Evolutionary conservation across 2,329 filamentous ascomycete species (phyloP).

Genomic region (Sphaerulina musiva): DNA sequence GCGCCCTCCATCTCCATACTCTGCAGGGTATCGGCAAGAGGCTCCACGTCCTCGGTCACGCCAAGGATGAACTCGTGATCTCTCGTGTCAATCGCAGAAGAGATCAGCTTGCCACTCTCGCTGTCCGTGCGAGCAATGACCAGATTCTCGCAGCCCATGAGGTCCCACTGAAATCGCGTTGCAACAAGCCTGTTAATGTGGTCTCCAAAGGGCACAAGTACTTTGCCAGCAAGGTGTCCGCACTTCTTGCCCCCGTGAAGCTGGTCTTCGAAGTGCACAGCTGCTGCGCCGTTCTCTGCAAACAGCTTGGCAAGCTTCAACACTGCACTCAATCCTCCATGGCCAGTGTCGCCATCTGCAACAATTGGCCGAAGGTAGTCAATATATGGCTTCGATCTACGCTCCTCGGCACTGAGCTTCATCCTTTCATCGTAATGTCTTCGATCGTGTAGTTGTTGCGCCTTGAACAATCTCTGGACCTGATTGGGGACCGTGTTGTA

Average conservation of each 20-base stretch:
- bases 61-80: constrained; percentile 97
- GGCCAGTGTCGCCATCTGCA: constrained; percentile 90
- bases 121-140: constrained; percentile 93
- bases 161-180: constrained; percentile 92
- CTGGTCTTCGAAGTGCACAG: constrained; percentile 96
- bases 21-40: constrained; percentile 82
- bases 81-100: constrained; percentile 82
- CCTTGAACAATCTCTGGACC: constrained; percentile 91
- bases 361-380: constrained; percentile 94
- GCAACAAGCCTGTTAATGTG: constrained; percentile 94
- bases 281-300: constrained; percentile 91
- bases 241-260: constrained; percentile 98
- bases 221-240: constrained; percentile 91
- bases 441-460: constrained; percentile 92
- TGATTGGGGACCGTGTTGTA: constrained; percentile 99
- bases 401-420: constrained; percentile 67
- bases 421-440: constrained; percentile 86
- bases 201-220: constrained; percentile 85
- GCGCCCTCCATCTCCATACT: constrained; percentile 80
- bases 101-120: constrained; percentile 84
- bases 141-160: constrained; percentile 94
- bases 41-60: constrained; percentile 68
- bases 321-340: constrained; percentile 86
- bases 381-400: constrained; percentile 69
- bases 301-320: constrained; percentile 96